A percentile compares a stretch with the other conserved stretches of the same genome.
These are phyloP conservation scores for Carex pumila DNA, from an alignment of 176 grass and related monocot genomes.

Conservation along the genomic window DNA sequence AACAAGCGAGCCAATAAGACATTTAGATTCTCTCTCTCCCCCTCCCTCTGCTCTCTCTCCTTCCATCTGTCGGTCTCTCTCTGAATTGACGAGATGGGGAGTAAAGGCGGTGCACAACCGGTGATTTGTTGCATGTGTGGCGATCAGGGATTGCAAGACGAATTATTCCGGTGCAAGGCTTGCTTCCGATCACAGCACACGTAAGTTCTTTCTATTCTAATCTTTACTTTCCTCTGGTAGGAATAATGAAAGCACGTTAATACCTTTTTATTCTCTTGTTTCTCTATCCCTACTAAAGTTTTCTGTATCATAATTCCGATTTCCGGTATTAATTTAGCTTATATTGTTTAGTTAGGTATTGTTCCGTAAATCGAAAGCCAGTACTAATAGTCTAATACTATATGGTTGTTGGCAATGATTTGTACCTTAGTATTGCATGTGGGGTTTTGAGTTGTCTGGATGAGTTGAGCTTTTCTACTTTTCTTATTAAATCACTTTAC, in stretches of 20 bases:
- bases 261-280: background rate
- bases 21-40: background rate
- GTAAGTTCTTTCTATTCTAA: slow-evolving; percentile 30
- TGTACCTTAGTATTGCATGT: slow-evolving; percentile 6
- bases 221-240: background rate
- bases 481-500: background rate
- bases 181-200: slow-evolving; percentile 88
- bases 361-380: background rate
- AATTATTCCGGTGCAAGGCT: slow-evolving; percentile 79
- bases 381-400: background rate
- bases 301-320: background rate
- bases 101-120: slow-evolving; percentile 28
- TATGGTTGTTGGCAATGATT: background rate
- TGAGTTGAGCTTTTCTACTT: background rate
- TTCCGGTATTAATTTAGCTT: background rate
- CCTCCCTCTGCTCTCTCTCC: background rate
- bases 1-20: slow-evolving; percentile 1
- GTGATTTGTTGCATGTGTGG: slow-evolving; percentile 95
- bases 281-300: background rate
- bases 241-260: background rate
- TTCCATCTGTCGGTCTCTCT: background rate
- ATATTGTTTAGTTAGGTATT: background rate
- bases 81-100: slow-evolving; percentile 35
- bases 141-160: slow-evolving; percentile 67
- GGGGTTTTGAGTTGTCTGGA: background rate